Evolutionary conservation across 2,329 filamentous ascomycete species (phyloP).

Genomic region (Cladosporium cucumerinum): DNA sequence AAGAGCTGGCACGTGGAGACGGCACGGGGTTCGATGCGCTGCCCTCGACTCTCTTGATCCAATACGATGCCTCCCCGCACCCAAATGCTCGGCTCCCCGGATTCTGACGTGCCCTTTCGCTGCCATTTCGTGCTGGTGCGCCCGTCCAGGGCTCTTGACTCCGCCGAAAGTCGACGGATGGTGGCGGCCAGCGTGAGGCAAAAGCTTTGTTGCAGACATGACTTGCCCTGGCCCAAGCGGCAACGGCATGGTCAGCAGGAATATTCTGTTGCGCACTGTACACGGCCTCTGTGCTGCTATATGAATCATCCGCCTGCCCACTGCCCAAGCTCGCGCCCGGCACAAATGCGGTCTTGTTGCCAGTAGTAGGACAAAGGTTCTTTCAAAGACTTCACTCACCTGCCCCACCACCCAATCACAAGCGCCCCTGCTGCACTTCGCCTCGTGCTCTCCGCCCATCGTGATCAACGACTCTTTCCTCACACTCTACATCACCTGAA

Average conservation of each 20-base stretch:
- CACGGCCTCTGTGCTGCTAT: conserved; percentile 4
- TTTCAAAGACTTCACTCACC: conserved; percentile 17
- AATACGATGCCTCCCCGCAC: conserved; percentile 1
- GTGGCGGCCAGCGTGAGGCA: conserved; percentile 3
- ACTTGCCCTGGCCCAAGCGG: conserved; percentile 7
- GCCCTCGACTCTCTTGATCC: background rate
- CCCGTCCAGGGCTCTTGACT: background rate
- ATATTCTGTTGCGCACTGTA: background rate
- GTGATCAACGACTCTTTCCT: background rate
- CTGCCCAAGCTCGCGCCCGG: background rate
- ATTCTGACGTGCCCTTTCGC: conserved; percentile 6
- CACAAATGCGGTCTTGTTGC: conserved; percentile 6
- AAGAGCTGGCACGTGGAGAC: conserved; percentile 13
- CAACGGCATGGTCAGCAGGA: conserved; percentile 14
- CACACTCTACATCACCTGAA: background rate
- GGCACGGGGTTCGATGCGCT: background rate
- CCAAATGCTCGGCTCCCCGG: conserved; percentile 11
- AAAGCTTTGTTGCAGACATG: conserved; percentile 12
- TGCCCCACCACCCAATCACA: conserved; percentile 9
- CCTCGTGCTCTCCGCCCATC: background rate
- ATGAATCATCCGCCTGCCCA: conserved; percentile 11
- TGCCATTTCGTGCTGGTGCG: background rate
- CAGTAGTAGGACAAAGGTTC: conserved; percentile 15
- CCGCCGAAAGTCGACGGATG: background rate
- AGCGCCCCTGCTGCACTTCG: conserved; percentile 8